Evolutionary conservation across 106 monocot genomes (phyloP), one percentile per base, ranked within the genome.

Genomic region (Platanthera zijinensis): DNA sequence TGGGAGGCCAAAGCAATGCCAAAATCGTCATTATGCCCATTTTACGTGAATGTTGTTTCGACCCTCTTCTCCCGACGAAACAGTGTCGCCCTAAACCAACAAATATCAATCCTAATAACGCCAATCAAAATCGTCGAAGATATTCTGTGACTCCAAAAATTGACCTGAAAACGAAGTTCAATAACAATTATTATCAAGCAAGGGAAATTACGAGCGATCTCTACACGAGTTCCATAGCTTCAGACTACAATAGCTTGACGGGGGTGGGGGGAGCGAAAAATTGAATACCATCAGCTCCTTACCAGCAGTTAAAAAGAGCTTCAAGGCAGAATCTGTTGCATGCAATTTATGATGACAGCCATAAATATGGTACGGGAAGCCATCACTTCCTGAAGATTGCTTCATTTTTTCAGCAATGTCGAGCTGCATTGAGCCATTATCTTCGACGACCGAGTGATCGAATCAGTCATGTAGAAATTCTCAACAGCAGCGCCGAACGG

Each of bases 351-450:
- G 72, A 72, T 50, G n/a, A 51, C 50, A 72, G 11, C 2, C 22
- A 51, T 51, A 18, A 72, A 51, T 22, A 72, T 51, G 51, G 72
- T 51, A 30, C 25, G 0, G 2, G 32, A 69, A 5, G 39, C 28
- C 11, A 75, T 21, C 22, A 14, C 25, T 25, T 25, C 0, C 25
- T 25, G 25, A 25, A 25, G 25, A 25, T 7, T 12, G 52, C 18
- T 19, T 86, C 83, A 91, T 84, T 99, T 92, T 80, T 87, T 92
- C 82, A 76, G 77, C 56, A 94, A 76, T 8, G 79, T 51, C 25
- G 94, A 83, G 54, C 94, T 94, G 85, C 99, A 99, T 61, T 99
- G 99, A 1, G 99, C 92, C 99, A 99, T 94, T 45, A 94, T 99
- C 84, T 99, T 99, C 1, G 99, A 99, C 50, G 99, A 92, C 70